Evolutionary conservation across 345 rosid species (phyloP), one percentile per base, ranked within the genome.

Genomic region (Limnanthes douglasii): DNA sequence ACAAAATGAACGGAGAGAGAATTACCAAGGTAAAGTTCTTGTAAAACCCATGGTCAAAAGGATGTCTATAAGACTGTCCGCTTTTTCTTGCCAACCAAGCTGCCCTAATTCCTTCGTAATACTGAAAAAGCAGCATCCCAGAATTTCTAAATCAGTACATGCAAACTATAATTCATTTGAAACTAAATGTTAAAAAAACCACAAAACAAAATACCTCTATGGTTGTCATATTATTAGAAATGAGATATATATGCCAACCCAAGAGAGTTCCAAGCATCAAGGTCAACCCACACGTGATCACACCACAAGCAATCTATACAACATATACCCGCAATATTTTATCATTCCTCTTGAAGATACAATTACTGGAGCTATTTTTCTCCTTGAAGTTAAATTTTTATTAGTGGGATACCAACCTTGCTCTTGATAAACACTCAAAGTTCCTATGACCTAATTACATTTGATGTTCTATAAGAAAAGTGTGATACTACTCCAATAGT

Each of bases 71-170:
- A 61, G 56, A 62, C 49, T 70, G 88, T 56, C 94, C 97, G 10
- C 92, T 78, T 65, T 81, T 81, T 59, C 54, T 68, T 9, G 94
- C 97, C 66, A 86, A 53, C 97, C 93, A 81, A 8, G 51, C 61
- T 11, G 70, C 72, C 17, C 78, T 62, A 46, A 50, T 62, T 47
- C 77, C 78, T 59, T 81, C 86, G 39, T 78, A 57, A 58, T 73
- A 68, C 93, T 82, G 56, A 15, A 6, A 23, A 59, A 53, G 47
- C 21, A 13, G 15, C 36, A 17, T 6, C 11, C 31, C 8, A 34
- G n/a, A 1, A 30, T 17, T 10, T 36, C 27, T 48, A 43, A 37
- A 43, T 28, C 11, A n/a, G 31, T 27, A 11, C 33, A 25, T 37
- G 21, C 37, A 52, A 36, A 27, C 27, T 4, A 1, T 43, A 27